Evolutionary conservation across 164 flowering plant genomes (phyloP).

Genomic region (Magnolia officinalis): DNA sequence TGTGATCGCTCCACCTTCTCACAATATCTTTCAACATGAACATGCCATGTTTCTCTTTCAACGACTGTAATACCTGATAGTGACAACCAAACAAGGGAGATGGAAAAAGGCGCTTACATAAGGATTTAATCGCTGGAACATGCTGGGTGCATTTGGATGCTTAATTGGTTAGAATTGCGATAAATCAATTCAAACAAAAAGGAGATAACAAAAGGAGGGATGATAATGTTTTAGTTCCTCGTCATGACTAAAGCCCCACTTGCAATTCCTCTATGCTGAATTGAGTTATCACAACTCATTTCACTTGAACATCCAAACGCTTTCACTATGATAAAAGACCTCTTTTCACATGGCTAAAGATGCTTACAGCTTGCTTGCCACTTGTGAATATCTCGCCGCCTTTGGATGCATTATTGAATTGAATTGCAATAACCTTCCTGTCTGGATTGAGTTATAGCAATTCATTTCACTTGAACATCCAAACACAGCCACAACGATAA

Average conservation of each 20-base stretch:
- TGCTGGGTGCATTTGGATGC: background rate
- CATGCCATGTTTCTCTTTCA: slow-evolving; percentile 2
- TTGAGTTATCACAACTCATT: no score
- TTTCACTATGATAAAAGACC: background rate
- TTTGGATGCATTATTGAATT: no score
- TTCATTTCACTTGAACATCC: background rate
- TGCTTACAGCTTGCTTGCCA: background rate
- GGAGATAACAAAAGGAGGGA: background rate
- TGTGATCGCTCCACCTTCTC: background rate
- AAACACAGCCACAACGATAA: background rate
- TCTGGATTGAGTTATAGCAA: background rate
- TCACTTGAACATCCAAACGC: background rate
- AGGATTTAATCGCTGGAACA: background rate
- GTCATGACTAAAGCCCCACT: background rate
- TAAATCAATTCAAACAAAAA: background rate
- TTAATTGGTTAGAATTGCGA: no score
- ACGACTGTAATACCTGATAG: slow-evolving; percentile 1
- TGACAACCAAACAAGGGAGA: background rate
- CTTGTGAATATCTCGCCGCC: background rate
- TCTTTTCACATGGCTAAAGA: background rate
- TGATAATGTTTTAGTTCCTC: background rate
- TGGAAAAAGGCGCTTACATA: background rate
- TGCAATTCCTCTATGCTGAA: background rate
- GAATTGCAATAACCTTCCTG: background rate
- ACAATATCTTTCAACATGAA: background rate